Conservation (phyloP, 345 rosid species). For the Pistacia integerrima region DNA sequence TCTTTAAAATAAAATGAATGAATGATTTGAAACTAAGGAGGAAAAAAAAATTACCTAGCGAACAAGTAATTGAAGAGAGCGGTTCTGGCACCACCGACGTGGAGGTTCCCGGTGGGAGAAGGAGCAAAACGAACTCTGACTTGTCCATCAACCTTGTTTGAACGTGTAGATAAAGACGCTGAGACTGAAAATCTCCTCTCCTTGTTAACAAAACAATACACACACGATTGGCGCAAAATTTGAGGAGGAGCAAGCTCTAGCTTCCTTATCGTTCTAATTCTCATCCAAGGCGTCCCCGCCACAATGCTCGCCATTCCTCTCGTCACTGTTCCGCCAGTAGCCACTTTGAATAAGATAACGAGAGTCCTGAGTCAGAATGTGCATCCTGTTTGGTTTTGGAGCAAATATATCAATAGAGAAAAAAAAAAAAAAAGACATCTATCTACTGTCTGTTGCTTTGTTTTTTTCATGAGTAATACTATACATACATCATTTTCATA, state of each 20-base stretch:
- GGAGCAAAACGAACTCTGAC: conserved; percentile 90
- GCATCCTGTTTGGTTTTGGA: too few relatives aligned
- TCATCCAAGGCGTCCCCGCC: conserved; percentile 53
- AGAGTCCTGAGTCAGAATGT: background rate
- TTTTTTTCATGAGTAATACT: too few relatives aligned
- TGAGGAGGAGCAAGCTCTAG: conserved; percentile 47
- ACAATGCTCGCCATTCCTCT: conserved; percentile 52
- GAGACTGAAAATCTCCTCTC: conserved; percentile 36
- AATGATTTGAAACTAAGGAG: background rate
- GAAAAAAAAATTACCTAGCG: conserved; percentile 52
- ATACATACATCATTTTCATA: too few relatives aligned
- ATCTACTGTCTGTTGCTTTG: too few relatives aligned
- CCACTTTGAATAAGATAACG: background rate
- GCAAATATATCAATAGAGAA: too few relatives aligned
- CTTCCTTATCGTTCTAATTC: conserved; percentile 53
- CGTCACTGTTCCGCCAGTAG: background rate
- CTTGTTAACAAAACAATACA: background rate
- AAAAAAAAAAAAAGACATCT: too few relatives aligned
- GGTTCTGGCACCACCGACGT: conserved; percentile 97
- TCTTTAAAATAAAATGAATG: background rate
- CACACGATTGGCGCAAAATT: conserved; percentile 18
- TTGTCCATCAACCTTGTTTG: conserved; percentile 12
- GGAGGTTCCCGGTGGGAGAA: conserved; percentile 95
- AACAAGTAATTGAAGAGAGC: conserved; percentile 95
- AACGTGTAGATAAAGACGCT: conserved; percentile 23